A percentile compares a stretch with the other conserved stretches of the same genome.
These are phyloP conservation scores for Elongisporangium undulatum DNA, from an alignment of 352 stramenopile genomes.

Conservation along the genomic window DNA sequence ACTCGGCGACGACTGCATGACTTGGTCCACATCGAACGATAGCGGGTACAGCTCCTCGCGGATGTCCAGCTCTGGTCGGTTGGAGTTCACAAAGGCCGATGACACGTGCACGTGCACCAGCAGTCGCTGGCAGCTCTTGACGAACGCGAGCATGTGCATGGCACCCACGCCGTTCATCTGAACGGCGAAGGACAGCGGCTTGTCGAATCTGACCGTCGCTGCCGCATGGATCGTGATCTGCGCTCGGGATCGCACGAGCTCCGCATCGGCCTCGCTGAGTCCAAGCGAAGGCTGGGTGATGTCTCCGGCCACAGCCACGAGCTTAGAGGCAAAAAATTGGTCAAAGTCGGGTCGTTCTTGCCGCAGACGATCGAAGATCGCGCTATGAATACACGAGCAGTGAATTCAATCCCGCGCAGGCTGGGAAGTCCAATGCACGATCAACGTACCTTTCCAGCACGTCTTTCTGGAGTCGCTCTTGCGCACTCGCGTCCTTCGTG, in stretches of 20 bases:
- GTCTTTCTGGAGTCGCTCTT: conserved; percentile 56
- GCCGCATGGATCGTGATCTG: conserved; percentile 84
- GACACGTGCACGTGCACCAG: conserved; percentile 77
- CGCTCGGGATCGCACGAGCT: conserved; percentile 29
- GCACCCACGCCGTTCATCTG: conserved; percentile 81
- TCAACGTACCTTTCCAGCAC: conserved; percentile 47
- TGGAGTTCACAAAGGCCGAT: conserved; percentile 84
- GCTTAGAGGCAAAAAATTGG: conserved; percentile 40
- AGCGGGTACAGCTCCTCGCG: conserved; percentile 76
- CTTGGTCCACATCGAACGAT: conserved; percentile 72
- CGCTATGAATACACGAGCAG: conserved; percentile 14
- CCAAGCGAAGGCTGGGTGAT: conserved; percentile 60
- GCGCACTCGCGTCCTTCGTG: conserved; percentile 56
- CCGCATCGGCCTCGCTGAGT: conserved; percentile 37
- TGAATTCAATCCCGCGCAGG: neutral
- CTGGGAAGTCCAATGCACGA: neutral
- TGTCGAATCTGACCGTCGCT: conserved; percentile 81
- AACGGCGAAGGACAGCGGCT: conserved; percentile 78
- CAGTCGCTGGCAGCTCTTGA: conserved; percentile 41
- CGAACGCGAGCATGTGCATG: conserved; percentile 56
- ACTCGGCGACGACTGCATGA: conserved; percentile 41
- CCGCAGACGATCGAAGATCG: conserved; percentile 67
- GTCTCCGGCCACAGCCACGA: conserved; percentile 64
- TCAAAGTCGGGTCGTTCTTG: conserved; percentile 37
- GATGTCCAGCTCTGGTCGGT: conserved; percentile 51